Conservation (phyloP, 2,329 filamentous ascomycete species). For the Apiospora rasikravindrae region DNA sequence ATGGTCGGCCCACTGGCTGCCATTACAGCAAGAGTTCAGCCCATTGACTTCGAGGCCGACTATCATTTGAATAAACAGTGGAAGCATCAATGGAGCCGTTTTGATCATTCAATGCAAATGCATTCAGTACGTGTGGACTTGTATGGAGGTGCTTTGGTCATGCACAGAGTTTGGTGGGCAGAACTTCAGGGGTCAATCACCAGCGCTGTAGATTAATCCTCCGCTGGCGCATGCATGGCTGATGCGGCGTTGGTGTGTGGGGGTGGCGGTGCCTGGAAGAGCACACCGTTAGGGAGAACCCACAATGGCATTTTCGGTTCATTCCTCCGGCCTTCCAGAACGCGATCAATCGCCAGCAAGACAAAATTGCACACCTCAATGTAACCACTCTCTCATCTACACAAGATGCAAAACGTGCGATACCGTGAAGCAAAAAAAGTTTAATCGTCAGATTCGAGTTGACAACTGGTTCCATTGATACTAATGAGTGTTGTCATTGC, state of each 20-base stretch:
- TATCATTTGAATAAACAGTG: neutral
- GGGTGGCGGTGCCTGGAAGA: neutral
- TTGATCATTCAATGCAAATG: neutral
- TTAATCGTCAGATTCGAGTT: neutral
- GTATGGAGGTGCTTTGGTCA: neutral
- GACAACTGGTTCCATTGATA: constrained; percentile 13
- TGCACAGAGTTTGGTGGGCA: neutral
- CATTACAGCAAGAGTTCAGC: neutral
- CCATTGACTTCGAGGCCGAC: neutral
- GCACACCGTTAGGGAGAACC: neutral
- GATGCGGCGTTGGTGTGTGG: neutral
- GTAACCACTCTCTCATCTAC: neutral
- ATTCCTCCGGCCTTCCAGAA: neutral
- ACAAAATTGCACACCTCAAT: neutral
- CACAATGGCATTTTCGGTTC: neutral
- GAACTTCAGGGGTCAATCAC: neutral
- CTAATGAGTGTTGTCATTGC: constrained; percentile 8
- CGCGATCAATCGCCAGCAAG: neutral
- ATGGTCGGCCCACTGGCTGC: neutral
- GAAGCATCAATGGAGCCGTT: neutral
- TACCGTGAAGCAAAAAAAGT: neutral
- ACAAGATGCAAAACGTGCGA: neutral
- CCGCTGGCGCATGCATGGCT: neutral
- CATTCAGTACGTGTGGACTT: neutral
- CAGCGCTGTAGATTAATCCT: neutral